Conservation (phyloP, 1,284 basidiomycete genomes). For the Xanthoconium separans region DNA sequence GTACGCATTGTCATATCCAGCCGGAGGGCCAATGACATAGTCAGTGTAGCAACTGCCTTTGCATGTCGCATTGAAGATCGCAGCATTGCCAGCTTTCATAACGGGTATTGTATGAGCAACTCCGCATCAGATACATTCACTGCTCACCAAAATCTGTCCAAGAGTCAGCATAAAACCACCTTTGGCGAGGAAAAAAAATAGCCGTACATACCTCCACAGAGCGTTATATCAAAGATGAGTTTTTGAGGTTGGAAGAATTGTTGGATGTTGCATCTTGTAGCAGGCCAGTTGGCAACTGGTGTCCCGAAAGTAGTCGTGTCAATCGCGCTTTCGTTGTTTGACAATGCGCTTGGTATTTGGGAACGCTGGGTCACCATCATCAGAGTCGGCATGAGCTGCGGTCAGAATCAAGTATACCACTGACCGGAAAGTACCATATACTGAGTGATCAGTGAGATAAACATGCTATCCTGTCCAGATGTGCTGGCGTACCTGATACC, state of each 20-base stretch:
- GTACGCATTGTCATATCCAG: constrained; percentile 68
- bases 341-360: constrained; percentile 55
- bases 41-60: constrained; percentile 67
- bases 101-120: not conserved
- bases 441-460: constrained; percentile 32
- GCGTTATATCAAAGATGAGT: constrained; percentile 73
- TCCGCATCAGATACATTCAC: not conserved
- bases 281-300: constrained; percentile 68
- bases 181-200: not conserved
- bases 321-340: constrained; percentile 52
- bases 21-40: constrained; percentile 68
- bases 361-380: constrained; percentile 40
- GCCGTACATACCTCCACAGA: constrained; percentile 53
- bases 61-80: constrained; percentile 65
- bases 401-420: constrained; percentile 17
- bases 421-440: constrained; percentile 73
- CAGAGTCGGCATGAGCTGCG: constrained; percentile 1
- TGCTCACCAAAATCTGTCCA: constrained; percentile 43
- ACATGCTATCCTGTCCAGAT: not conserved
- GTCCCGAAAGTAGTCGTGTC: constrained; percentile 65
- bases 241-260: constrained; percentile 65
- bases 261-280: constrained; percentile 56
- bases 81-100: constrained; percentile 43
- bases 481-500: constrained; percentile 57
- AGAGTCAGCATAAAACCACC: constrained; percentile 5